A percentile compares a stretch with the other conserved stretches of the same genome.
Evolutionary conservation across 2,329 filamentous ascomycete species (phyloP).

Genomic region (Aspergillus tubingensis): DNA sequence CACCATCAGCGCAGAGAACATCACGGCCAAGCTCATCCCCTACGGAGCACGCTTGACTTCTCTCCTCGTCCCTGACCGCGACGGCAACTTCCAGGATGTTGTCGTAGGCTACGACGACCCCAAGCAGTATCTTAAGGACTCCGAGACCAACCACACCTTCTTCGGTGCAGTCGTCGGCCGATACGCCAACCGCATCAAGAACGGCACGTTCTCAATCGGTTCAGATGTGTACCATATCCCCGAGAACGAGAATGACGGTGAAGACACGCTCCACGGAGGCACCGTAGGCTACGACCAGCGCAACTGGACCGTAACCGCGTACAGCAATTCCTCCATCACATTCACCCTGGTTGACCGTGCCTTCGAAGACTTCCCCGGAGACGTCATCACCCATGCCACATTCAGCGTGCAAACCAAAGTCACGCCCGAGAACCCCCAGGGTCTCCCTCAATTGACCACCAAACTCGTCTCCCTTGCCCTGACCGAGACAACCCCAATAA

Average conservation of each 20-base stretch:
- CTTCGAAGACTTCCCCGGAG: conserved; percentile 50
- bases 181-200: conserved; percentile 59
- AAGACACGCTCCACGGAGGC: conserved; percentile 56
- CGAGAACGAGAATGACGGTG: conserved; percentile 54
- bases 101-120: conserved; percentile 54
- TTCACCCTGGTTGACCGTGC: conserved; percentile 49
- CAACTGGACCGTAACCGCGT: conserved; percentile 52
- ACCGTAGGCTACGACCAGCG: conserved; percentile 50
- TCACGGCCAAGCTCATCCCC: conserved; percentile 51
- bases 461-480: conserved; percentile 48
- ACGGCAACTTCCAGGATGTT: conserved; percentile 53
- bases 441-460: conserved; percentile 46
- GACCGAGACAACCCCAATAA: conserved; percentile 52
- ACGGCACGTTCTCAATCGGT: conserved; percentile 56
- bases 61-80: conserved; percentile 52
- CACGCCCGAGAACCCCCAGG: conserved; percentile 41
- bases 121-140: conserved; percentile 47
- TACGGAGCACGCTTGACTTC: conserved; percentile 52
- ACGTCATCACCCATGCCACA: conserved; percentile 49
- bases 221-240: conserved; percentile 51
- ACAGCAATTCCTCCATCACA: conserved; percentile 45
- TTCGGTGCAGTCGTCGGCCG: conserved; percentile 53
- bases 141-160: conserved; percentile 50
- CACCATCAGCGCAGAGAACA: conserved; percentile 50
- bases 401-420: conserved; percentile 45